These are phyloP conservation scores for Fraxinus americana DNA, from an alignment of 257 asterid species.

Conservation along the genomic window DNA sequence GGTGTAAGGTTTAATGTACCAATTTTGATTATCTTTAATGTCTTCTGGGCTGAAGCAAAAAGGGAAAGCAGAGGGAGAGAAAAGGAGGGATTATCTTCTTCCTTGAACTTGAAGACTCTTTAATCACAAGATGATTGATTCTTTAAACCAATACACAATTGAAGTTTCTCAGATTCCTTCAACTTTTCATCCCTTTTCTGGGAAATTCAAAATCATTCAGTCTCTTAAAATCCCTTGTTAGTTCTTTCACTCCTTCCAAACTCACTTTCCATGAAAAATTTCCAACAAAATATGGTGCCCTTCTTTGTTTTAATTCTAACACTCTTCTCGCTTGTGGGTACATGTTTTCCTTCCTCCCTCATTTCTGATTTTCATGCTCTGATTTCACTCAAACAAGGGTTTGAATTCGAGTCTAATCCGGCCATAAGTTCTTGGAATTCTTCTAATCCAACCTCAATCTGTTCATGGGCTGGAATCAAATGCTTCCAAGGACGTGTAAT, in stretches of 20 bases:
- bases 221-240: constrained; percentile 44
- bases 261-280: constrained; percentile 45
- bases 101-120: constrained; percentile 72
- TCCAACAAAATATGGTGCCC: constrained; percentile 49
- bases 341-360: constrained; percentile 50
- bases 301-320: constrained; percentile 38
- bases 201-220: constrained; percentile 36
- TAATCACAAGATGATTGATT: constrained; percentile 65
- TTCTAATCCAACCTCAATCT: constrained; percentile 57
- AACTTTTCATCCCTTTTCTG: constrained; percentile 47
- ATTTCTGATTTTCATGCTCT: constrained; percentile 65
- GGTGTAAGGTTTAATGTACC: constrained; percentile 28
- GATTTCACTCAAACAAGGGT: constrained; percentile 55
- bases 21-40: constrained; percentile 39
- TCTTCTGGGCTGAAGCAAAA: constrained; percentile 43
- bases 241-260: constrained; percentile 51
- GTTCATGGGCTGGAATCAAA: constrained; percentile 76
- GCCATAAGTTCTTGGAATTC: constrained; percentile 59
- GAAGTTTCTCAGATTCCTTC: constrained; percentile 60
- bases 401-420: constrained; percentile 36
- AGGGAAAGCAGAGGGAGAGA: constrained; percentile 34
- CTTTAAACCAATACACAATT: constrained; percentile 42
- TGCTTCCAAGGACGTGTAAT: constrained; percentile 62
- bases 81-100: constrained; percentile 68
- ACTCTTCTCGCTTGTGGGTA: constrained; percentile 39